A percentile compares a stretch with the other conserved stretches of the same genome.
These are phyloP conservation scores for Fusarium sp. DNA, from an alignment of 2,329 filamentous ascomycete genomes.

Conservation along the genomic window DNA sequence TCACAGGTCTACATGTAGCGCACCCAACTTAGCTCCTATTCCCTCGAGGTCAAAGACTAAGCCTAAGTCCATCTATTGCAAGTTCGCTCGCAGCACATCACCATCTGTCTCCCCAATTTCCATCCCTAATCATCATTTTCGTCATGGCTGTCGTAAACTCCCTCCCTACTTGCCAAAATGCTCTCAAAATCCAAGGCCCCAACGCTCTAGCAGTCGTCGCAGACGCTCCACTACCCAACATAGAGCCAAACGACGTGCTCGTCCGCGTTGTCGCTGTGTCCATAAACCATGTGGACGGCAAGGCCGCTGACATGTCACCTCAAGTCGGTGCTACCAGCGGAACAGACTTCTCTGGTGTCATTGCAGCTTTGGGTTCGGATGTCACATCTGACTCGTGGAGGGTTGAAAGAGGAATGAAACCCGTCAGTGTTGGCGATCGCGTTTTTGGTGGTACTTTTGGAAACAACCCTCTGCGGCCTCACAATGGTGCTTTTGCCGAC, in stretches of 20 bases:
- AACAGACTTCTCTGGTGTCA: background rate
- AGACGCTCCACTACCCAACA: slow-evolving; percentile 1
- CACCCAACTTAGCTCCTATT: no score
- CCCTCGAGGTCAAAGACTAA: background rate
- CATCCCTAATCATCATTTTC: no score
- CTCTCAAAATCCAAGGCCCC: slow-evolving; percentile 1
- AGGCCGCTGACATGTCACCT: slow-evolving; percentile 1
- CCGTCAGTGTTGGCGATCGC: background rate
- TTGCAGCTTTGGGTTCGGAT: background rate
- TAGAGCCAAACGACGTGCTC: background rate
- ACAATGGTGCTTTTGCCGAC: slow-evolving; percentile 3
- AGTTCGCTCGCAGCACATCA: background rate
- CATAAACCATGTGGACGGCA: slow-evolving; percentile 1
- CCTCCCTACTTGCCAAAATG: background rate
- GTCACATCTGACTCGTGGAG: background rate
- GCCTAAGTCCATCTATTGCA: background rate
- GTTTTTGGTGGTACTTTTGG: slow-evolving; percentile 6
- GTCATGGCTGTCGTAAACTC: background rate
- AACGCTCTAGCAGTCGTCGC: background rate
- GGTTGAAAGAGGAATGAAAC: background rate
- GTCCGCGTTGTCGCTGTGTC: background rate
- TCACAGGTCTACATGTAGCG: no score
- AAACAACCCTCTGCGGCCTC: background rate
- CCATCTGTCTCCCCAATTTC: background rate
- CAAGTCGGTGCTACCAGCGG: slow-evolving; percentile 4